Percentiles rank a stretch among this genome's conserved stretches.
These are phyloP conservation scores for Angomonas deanei DNA, from an alignment of 208 protist species.

Conservation along the genomic window DNA sequence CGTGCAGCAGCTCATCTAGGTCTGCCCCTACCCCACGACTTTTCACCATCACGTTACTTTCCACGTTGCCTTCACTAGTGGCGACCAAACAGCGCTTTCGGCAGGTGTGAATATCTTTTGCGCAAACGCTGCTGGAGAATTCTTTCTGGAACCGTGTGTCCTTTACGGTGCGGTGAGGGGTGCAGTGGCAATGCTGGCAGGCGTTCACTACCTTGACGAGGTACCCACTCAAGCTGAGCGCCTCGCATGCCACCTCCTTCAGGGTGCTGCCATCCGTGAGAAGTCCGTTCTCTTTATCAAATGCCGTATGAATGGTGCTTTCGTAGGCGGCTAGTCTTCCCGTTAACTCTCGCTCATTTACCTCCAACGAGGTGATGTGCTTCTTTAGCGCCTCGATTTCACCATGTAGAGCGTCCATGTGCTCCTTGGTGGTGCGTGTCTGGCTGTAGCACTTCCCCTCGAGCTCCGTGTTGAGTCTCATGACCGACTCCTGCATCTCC, in stretches of 20 bases:
- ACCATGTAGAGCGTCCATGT: neutral
- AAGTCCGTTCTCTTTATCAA: conserved; percentile 3
- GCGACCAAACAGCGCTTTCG: conserved; percentile 37
- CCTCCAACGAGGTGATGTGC: conserved; percentile 26
- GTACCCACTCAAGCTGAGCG: conserved; percentile 39
- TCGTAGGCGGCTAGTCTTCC: conserved; percentile 48
- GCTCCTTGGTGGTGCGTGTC: too few species aligned
- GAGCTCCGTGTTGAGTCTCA: too few species aligned
- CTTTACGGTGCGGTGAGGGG: conserved; percentile 10
- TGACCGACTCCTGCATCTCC: too few species aligned
- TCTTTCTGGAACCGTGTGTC: neutral
- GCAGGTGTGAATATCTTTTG: conserved; percentile 31
- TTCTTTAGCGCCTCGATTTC: conserved; percentile 10
- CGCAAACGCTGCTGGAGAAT: conserved; percentile 15
- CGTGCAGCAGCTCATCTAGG: conserved; percentile 25
- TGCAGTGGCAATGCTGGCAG: conserved; percentile 40
- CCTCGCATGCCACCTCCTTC: conserved; percentile 38
- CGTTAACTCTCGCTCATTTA: conserved; percentile 27
- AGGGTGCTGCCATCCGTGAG: conserved; percentile 6
- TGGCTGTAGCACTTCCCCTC: too few species aligned
- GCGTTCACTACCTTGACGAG: conserved; percentile 76
- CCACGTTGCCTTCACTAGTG: conserved; percentile 36
- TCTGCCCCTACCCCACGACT: conserved; percentile 12
- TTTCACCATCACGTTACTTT: conserved; percentile 17
- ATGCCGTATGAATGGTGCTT: conserved; percentile 20